Conservation (phyloP, 495 filamentous ascomycete genomes). For the Penicillium manginii region DNA sequence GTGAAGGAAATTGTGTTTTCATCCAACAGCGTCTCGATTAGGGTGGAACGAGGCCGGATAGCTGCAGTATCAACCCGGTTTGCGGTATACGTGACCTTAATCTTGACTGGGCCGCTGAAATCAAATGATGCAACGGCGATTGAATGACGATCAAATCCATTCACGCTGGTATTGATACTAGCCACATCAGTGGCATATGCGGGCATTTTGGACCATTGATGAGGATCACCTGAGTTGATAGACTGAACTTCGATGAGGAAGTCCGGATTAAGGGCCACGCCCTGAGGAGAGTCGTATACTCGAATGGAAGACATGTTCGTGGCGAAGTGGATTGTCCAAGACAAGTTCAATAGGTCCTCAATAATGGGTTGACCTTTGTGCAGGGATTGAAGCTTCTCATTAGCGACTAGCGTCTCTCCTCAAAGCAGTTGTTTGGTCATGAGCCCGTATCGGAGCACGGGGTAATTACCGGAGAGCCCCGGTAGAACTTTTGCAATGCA, state of each 20-base stretch:
- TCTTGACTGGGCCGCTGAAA: not conserved
- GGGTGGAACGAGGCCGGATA: not conserved
- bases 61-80: not conserved
- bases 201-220: constrained; percentile 13
- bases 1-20: not conserved
- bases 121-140: not conserved
- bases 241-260: constrained; percentile 19
- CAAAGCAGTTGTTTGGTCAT: too few relatives aligned
- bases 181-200: not conserved
- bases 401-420: too few relatives aligned
- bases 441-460: too few relatives aligned
- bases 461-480: too few relatives aligned
- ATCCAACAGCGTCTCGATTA: too few relatives aligned
- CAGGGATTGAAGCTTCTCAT: too few relatives aligned
- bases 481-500: too few relatives aligned
- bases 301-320: not conserved
- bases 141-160: not conserved
- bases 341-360: too few relatives aligned
- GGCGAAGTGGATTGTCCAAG: not conserved
- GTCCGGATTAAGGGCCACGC: not conserved
- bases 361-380: too few relatives aligned
- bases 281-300: not conserved
- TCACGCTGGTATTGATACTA: not conserved
- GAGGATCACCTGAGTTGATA: constrained; percentile 8
- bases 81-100: not conserved